phyloP scores from a whole-genome alignment of 345 rosid genomes.

The Hibiscus mutabilis region DNA sequence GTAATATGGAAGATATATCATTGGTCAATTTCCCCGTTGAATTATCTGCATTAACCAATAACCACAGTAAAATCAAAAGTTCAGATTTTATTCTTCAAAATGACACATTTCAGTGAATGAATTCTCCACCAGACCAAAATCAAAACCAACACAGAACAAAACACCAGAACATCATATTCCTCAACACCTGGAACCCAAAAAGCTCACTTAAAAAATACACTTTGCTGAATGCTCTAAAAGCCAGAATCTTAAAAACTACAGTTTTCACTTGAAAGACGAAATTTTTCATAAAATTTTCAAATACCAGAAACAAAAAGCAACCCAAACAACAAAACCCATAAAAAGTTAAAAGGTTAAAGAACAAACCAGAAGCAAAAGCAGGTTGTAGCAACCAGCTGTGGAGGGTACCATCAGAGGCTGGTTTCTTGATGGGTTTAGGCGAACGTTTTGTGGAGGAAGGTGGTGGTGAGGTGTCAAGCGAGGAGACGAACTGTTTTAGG shows the following conservation, averaged over 20 bases:
- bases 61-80: not conserved
- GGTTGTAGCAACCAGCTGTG: constrained; percentile 6
- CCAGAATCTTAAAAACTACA: not conserved
- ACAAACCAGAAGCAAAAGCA: constrained; percentile 21
- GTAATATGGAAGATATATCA: constrained; percentile 20
- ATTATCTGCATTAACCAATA: constrained; percentile 22
- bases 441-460: constrained; percentile 4
- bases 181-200: not conserved
- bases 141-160: not conserved
- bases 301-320: not conserved
- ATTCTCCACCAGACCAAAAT: not conserved
- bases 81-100: not conserved
- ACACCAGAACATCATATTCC: not conserved
- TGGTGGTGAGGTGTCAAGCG: constrained; percentile 8
- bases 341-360: not conserved
- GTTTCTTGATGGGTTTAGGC: not conserved
- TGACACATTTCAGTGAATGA: not conserved
- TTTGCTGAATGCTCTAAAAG: not conserved
- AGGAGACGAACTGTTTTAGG: constrained; percentile 9
- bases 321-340: not conserved
- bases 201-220: not conserved
- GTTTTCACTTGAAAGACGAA: not conserved
- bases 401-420: not conserved
- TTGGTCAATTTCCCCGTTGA: not conserved
- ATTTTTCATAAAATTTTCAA: not conserved